A percentile compares a stretch with the other conserved stretches of the same genome.
phyloP scores from a whole-genome alignment of 768 basidiomycete genomes.

The Galerina sulciceps region DNA sequence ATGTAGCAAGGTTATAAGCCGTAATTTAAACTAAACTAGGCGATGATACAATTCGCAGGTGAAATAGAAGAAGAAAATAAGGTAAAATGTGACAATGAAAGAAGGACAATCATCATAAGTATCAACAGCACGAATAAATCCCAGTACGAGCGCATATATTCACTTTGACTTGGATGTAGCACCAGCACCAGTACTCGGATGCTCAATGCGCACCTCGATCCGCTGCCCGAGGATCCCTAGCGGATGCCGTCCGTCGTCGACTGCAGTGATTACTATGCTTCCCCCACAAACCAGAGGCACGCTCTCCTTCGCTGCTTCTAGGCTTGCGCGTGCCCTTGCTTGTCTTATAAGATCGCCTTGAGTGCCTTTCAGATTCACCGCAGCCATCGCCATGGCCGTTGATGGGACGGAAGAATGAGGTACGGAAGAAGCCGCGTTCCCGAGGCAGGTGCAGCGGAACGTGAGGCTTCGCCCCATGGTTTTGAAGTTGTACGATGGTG shows the following conservation, averaged over 20 bases:
- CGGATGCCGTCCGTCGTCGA: slow-evolving; percentile 29
- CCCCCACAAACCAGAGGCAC: slow-evolving; percentile 24
- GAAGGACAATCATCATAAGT: too few species aligned
- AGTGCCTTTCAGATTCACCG: slow-evolving; percentile 10
- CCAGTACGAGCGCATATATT: too few species aligned
- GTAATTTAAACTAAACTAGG: too few species aligned
- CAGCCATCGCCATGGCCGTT: not conserved
- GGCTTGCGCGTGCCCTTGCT: not conserved
- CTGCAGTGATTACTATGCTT: slow-evolving; percentile 22
- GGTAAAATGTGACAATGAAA: too few species aligned
- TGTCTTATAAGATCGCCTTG: slow-evolving; percentile 15
- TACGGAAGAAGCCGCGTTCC: not conserved
- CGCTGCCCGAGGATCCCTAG: slow-evolving; percentile 31
- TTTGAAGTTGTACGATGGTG: slow-evolving; percentile 2
- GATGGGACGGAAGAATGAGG: not conserved
- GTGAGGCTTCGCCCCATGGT: slow-evolving; percentile 1
- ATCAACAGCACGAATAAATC: too few species aligned
- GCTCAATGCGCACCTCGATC: slow-evolving; percentile 25
- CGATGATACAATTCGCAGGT: too few species aligned
- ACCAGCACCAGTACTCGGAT: slow-evolving; percentile 8
- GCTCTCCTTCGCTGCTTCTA: not conserved
- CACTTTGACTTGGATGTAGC: too few species aligned
- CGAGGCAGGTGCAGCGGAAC: slow-evolving; percentile 16
- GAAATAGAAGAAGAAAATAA: too few species aligned
- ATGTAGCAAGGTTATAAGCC: too few species aligned